phyloP scores from a whole-genome alignment of 805 yeast species.

The Jamesozyma piceae region DNA sequence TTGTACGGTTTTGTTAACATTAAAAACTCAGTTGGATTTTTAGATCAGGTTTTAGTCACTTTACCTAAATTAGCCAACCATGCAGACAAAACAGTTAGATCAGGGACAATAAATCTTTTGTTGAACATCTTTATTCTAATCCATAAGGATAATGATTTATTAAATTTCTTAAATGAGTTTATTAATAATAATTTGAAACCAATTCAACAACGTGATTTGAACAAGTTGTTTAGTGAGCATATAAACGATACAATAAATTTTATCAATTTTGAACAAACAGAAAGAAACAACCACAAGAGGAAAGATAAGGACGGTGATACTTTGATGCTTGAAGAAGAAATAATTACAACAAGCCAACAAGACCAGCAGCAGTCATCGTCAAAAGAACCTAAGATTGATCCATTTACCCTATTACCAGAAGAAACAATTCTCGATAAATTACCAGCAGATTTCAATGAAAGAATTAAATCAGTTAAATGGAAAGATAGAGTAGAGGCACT shows the following conservation, averaged over 20 bases:
- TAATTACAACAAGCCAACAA: neutral
- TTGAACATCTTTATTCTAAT: constrained; percentile 63
- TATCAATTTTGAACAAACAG: constrained; percentile 11
- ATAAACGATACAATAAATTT: constrained; percentile 14
- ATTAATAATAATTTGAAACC: constrained; percentile 73
- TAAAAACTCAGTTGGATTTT: neutral
- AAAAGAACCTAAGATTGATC: constrained; percentile 35
- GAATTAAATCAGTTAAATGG: constrained; percentile 67
- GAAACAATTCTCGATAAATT: constrained; percentile 56
- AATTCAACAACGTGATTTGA: constrained; percentile 79
- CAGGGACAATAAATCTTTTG: constrained; percentile 61
- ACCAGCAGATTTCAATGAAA: constrained; percentile 50
- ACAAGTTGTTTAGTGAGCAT: constrained; percentile 52
- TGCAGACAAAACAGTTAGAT: constrained; percentile 79
- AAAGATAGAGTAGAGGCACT: constrained; percentile 83
- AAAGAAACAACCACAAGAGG: neutral
- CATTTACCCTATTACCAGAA: constrained; percentile 63
- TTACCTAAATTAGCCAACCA: constrained; percentile 70
- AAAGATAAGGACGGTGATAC: constrained; percentile 34
- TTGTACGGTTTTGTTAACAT: constrained; percentile 19
- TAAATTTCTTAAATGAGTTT: constrained; percentile 42
- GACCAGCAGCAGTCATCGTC: neutral
- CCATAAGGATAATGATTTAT: constrained; percentile 36
- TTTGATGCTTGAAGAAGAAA: constrained; percentile 15
- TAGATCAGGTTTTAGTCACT: constrained; percentile 39